Conservation (phyloP, 176 grass and related monocot genomes). For the Aegilops longissima region DNA sequence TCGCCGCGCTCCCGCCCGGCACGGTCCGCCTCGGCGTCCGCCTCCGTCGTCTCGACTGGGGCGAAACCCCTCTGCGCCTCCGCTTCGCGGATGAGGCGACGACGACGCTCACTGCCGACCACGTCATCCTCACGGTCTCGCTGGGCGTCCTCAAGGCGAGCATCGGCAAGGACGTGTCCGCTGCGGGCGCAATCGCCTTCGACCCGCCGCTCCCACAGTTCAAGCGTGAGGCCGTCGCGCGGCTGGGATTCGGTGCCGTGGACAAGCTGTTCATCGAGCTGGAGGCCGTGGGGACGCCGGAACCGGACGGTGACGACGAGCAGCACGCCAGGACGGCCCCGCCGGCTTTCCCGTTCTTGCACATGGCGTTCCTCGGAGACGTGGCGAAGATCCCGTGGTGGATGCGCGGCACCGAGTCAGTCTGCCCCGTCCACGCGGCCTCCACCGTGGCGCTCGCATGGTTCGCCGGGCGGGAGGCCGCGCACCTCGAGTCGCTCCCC, state of each 20-base stretch:
- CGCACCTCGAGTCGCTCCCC: constrained; percentile 66
- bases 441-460: constrained; percentile 73
- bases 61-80: constrained; percentile 45
- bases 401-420: constrained; percentile 69
- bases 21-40: constrained; percentile 46
- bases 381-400: constrained; percentile 63
- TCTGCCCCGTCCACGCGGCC: constrained; percentile 57
- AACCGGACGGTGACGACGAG: neutral
- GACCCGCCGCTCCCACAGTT: constrained; percentile 68
- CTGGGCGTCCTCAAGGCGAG: constrained; percentile 85
- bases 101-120: constrained; percentile 41
- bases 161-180: constrained; percentile 23
- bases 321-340: neutral
- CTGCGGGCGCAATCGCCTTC: constrained; percentile 46
- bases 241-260: constrained; percentile 76
- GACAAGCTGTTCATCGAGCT: constrained; percentile 85
- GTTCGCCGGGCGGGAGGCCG: constrained; percentile 77
- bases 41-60: constrained; percentile 65
- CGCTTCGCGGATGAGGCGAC: constrained; percentile 45
- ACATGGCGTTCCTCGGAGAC: constrained; percentile 46
- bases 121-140: constrained; percentile 79
- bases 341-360: constrained; percentile 47
- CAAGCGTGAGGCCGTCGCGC: constrained; percentile 61
- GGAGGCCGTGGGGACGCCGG: constrained; percentile 6
- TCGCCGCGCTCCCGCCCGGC: constrained; percentile 43